Evolutionary conservation across 768 basidiomycete species (phyloP), one percentile per base, ranked within the genome.

Genomic region (Lanmaoa rubissima): DNA sequence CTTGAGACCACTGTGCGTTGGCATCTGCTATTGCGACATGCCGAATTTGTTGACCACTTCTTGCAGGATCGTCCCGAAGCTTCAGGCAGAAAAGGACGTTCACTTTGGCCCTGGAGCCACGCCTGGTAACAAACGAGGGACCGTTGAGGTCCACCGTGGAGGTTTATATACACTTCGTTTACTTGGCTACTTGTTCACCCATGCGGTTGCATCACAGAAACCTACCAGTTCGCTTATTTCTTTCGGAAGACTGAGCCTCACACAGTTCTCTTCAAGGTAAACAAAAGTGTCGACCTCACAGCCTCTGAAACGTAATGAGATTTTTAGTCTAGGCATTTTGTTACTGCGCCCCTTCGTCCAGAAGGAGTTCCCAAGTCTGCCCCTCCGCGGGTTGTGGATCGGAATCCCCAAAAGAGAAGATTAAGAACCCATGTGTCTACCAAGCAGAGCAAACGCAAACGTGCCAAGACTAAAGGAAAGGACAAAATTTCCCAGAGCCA

Each of bases 161-260:
- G 89, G 94, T 92, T 60, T 43, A 58, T 51, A 28, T 17, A 7
- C 39, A 26, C 24, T 26, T 36, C 28, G 4, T 46, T 47, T 42
- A 19, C 42, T 41, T 47, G 5, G 43, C 31, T 48, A 50, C 54
- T 49, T 50, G 48, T 53, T 55, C 38, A 54, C 43, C 4, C 54
- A 54, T 51, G 36, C 26, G 48, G 35, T 41, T 48, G 43, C 51
- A 39, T 31, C 47, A 19, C 68, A 95, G 94, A 90, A 57, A 82
- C 81, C 0, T 96, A 95, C 66, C 94, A 96, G 61, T 94, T 92
- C 69, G 92, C 89, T 47, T 96, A 92, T 69, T 96, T 94, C 74
- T 77, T 95, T 61, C 83, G 92, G 24, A 86, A 86, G 71, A 86
- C 84, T 3, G 92, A 93, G 50, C 81, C 88, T 11, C 91, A 95